Percentiles rank a stretch among this genome's conserved stretches.
Conservation (phyloP, 2,329 filamentous ascomycete species). For the Colletotrichum abscissum region DNA sequence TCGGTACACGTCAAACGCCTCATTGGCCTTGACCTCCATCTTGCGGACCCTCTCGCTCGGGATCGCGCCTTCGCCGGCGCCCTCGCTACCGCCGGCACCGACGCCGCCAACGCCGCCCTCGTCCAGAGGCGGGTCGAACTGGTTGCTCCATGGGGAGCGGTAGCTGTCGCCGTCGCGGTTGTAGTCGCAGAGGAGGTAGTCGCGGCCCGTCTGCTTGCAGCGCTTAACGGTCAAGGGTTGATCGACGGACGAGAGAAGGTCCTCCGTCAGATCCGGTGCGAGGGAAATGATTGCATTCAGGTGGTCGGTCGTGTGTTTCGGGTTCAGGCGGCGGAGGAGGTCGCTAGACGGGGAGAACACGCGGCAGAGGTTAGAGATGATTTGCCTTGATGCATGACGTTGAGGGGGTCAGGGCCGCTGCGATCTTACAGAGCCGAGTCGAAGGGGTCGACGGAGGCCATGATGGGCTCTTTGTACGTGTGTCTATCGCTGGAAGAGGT, state of each 20-base stretch:
- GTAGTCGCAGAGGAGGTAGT: constrained; percentile 99
- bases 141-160: constrained; percentile 98
- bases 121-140: constrained; percentile 92
- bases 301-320: constrained; percentile 89
- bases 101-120: constrained; percentile 64
- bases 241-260: constrained; percentile 97
- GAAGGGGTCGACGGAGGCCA: constrained; percentile 72
- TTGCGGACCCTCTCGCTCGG: constrained; percentile 91
- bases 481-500: neutral
- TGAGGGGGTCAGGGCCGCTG: constrained; percentile 15
- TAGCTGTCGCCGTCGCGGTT: constrained; percentile 99
- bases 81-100: constrained; percentile 64
- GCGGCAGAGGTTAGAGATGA: constrained; percentile 21
- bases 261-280: constrained; percentile 92
- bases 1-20: constrained; percentile 96
- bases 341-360: constrained; percentile 69
- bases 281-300: constrained; percentile 90
- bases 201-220: constrained; percentile 88
- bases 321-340: constrained; percentile 97
- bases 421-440: constrained; percentile 78
- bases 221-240: constrained; percentile 89
- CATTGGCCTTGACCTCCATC: constrained; percentile 94
- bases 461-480: constrained; percentile 39
- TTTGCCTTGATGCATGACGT: constrained; percentile 3
- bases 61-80: constrained; percentile 81